Evolutionary conservation across 2,329 filamentous ascomycete genomes (phyloP).

Genomic region (Cladobotryum mycophilum): DNA sequence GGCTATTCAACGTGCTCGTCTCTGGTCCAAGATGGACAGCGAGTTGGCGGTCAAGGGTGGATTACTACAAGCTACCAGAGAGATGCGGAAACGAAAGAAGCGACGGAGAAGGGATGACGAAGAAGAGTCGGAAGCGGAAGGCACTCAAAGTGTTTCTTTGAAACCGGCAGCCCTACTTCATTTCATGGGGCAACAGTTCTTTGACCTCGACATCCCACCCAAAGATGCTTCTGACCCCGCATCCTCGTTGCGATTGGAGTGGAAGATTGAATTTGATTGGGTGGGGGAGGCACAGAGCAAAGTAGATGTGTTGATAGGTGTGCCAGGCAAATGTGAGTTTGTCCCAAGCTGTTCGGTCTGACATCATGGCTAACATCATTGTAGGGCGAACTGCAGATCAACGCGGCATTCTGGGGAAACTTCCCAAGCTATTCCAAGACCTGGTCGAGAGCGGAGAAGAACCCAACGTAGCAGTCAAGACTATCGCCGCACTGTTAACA

Average conservation of each 20-base stretch:
- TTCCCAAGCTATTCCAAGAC: slow-evolving; percentile 55
- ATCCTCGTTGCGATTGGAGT: slow-evolving; percentile 48
- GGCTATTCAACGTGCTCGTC: slow-evolving; percentile 52
- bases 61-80: slow-evolving; percentile 16
- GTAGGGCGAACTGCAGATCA: slow-evolving; percentile 57
- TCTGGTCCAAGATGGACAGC: slow-evolving; percentile 52
- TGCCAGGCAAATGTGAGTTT: slow-evolving; percentile 58
- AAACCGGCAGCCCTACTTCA: slow-evolving; percentile 41
- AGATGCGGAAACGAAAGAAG: slow-evolving; percentile 20
- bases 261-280: slow-evolving; percentile 65
- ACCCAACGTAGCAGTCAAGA: slow-evolving; percentile 50
- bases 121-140: slow-evolving; percentile 17
- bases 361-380: slow-evolving; percentile 13
- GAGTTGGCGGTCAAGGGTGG: slow-evolving; percentile 36
- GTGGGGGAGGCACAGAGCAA: slow-evolving; percentile 61
- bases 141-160: slow-evolving; percentile 5
- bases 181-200: slow-evolving; percentile 46
- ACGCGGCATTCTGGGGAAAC: slow-evolving; percentile 47
- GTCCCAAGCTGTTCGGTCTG: neutral
- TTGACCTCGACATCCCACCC: slow-evolving; percentile 37
- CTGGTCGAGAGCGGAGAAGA: slow-evolving; percentile 51
- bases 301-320: slow-evolving; percentile 47
- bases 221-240: slow-evolving; percentile 25
- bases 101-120: slow-evolving; percentile 18
- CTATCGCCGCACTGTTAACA: slow-evolving; percentile 53